Evolutionary conservation across 2,329 filamentous ascomycete species (phyloP).

Genomic region (Gyromitra esculenta): DNA sequence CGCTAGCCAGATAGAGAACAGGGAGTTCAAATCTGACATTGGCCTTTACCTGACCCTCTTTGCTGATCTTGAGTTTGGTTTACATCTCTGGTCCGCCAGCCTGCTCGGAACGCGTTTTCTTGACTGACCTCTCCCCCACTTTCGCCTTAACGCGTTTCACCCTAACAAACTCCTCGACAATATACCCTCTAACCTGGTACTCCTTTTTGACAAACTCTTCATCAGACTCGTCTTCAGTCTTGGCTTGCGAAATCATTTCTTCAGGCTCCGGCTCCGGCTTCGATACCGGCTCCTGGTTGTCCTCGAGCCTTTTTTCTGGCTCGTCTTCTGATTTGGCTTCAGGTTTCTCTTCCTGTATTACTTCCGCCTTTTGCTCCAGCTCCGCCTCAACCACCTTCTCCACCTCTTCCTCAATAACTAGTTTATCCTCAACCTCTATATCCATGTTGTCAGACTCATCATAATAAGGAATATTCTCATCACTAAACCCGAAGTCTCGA

Average conservation of each 20-base stretch:
- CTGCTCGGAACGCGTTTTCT: not conserved
- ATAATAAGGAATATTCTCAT: not conserved
- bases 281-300: not conserved
- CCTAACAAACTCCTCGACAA: constrained; percentile 18
- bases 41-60: not conserved
- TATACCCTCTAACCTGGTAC: constrained; percentile 19
- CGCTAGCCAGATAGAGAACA: not conserved
- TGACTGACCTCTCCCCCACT: not conserved
- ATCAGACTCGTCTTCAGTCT: not conserved
- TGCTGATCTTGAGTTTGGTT: not conserved
- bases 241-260: not conserved
- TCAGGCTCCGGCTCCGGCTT: not conserved
- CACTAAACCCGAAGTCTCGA: constrained; percentile 7
- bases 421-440: not conserved
- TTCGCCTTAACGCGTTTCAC: not conserved
- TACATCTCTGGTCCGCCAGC: not conserved
- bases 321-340: not conserved
- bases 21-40: not conserved
- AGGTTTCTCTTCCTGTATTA: not conserved
- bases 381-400: not conserved
- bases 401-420: not conserved
- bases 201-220: constrained; percentile 21
- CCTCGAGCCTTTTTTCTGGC: not conserved
- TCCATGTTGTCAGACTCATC: not conserved
- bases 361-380: not conserved